A percentile compares a stretch with the other conserved stretches of the same genome.
phyloP scores from a whole-genome alignment of 495 filamentous ascomycete species.

The Penicillium manginii region DNA sequence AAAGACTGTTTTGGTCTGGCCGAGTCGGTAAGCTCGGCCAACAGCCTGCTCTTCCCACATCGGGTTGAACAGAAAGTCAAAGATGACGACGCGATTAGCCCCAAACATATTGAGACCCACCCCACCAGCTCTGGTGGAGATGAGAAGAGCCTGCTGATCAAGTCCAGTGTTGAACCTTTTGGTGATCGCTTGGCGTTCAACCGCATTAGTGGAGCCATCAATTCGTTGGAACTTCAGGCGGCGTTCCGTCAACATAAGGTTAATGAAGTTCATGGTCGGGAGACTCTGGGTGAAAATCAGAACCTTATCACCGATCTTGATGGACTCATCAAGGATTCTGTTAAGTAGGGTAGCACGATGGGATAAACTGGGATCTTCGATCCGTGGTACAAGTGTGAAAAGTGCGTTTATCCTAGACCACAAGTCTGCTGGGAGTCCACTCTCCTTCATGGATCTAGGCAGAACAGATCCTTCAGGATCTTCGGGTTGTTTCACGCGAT shows the following conservation, averaged over 20 bases:
- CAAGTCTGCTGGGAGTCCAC: conserved; percentile 32
- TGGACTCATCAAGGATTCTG: conserved; percentile 66
- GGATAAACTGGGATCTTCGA: conserved; percentile 52
- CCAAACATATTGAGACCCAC: conserved; percentile 80
- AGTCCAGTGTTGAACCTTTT: conserved; percentile 65
- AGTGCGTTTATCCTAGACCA: conserved; percentile 30
- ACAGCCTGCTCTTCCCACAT: conserved; percentile 85
- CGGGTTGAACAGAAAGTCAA: conserved; percentile 84
- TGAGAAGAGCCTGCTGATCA: conserved; percentile 65
- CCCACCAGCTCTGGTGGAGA: conserved; percentile 83
- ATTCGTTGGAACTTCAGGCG: conserved; percentile 56
- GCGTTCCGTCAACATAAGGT: conserved; percentile 50
- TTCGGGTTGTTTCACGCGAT: conserved; percentile 19
- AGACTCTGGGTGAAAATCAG: conserved; percentile 78
- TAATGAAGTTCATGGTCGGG: conserved; percentile 69
- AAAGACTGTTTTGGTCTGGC: conserved; percentile 80
- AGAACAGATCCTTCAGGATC: conserved; percentile 1
- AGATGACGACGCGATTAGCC: conserved; percentile 86
- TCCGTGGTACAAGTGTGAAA: conserved; percentile 33
- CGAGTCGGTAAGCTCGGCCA: conserved; percentile 84
- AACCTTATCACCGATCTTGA: conserved; percentile 66
- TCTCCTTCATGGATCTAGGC: conserved; percentile 33
- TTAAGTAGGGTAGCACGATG: conserved; percentile 68
- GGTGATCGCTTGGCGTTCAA: conserved; percentile 58
- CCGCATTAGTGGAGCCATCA: conserved; percentile 63